Evolutionary conservation across 164 flowering plant genomes (phyloP), one percentile per base, ranked within the genome.

Genomic region (Euptelea pleiosperma): DNA sequence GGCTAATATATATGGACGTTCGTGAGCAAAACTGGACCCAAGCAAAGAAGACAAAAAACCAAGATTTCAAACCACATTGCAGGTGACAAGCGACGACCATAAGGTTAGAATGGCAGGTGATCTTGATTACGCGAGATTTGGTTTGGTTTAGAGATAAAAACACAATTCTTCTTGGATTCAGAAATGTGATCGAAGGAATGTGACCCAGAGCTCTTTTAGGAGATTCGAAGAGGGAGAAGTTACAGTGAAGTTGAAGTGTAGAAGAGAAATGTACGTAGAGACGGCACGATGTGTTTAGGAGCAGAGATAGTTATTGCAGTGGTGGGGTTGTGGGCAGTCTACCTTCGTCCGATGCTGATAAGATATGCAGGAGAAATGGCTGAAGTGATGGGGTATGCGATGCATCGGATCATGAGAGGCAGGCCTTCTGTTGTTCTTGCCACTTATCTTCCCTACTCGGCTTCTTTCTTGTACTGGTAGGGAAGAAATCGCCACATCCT

Each of bases 321-420:
- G 43, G 59, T 65, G 67, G 78, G 78, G 29, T 15, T 74, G 7
- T 70, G 78, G 75, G 72, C 37, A 8, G 50, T 71, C 1, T 64
- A 3, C 63, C 33, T 70, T 52, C 46, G 78, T 25, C 75, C 73
- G 1, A 39, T 26, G 70, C 21, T 70, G 53, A 37, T 67, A 29
- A 58, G 70, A 58, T 65, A 26, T 51, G 70, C 73, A n/a, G 74
- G 28, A 29, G 70, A 70, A 47, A 57, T 74, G 78, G 53, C 50
- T 41, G 67, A 70, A 43, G 67, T 64, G 7, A 46, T 70, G 58
- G 65, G 64, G 6, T 25, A 15, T 6, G 70, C 70, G 15, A 16
- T 64, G 16, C 15, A 11, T 30, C 31, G 50, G 14, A 61, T 64
- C 8, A 2, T 53, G 3, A 64, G 47, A 41, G 64, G 63, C 44